A percentile compares a stretch with the other conserved stretches of the same genome.
phyloP scores from a whole-genome alignment of 768 basidiomycete species.

The Hygrocybe punicea region DNA sequence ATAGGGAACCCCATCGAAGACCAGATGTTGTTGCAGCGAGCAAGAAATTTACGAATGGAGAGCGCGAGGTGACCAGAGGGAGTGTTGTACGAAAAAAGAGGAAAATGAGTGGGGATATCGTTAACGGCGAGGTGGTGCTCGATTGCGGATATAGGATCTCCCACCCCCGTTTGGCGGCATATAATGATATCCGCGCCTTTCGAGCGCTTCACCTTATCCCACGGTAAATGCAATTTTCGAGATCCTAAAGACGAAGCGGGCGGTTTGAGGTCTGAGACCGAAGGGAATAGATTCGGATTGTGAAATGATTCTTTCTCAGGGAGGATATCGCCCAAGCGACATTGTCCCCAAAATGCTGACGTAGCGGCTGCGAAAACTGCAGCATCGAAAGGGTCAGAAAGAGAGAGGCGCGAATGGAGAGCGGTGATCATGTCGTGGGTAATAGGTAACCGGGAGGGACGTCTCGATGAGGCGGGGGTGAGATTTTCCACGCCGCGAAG shows the following conservation, averaged over 20 bases:
- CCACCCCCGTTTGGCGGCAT: constrained; percentile 3
- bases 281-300: constrained; percentile 6
- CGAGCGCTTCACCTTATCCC: constrained; percentile 19
- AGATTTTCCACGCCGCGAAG: constrained; percentile 24
- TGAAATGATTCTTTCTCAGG: constrained; percentile 5
- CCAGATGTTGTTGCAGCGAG: constrained; percentile 29
- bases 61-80: constrained; percentile 7
- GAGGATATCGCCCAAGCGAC: constrained; percentile 32
- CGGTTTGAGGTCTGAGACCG: neutral
- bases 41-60: constrained; percentile 16
- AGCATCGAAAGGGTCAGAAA: constrained; percentile 18
- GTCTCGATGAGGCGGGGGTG: constrained; percentile 16
- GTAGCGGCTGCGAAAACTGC: constrained; percentile 21
- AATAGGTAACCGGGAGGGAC: constrained; percentile 20
- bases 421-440: constrained; percentile 16
- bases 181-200: constrained; percentile 21
- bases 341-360: constrained; percentile 32
- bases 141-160: constrained; percentile 19
- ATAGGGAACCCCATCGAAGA: constrained; percentile 5
- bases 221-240: constrained; percentile 21
- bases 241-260: constrained; percentile 7
- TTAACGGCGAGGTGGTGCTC: constrained; percentile 16
- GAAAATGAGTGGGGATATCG: neutral
- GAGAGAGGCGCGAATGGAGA: constrained; percentile 16
- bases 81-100: constrained; percentile 15